Evolutionary conservation across 2,329 filamentous ascomycete genomes (phyloP), one percentile per base, ranked within the genome.

Genomic region (Aspergillus sp.): DNA sequence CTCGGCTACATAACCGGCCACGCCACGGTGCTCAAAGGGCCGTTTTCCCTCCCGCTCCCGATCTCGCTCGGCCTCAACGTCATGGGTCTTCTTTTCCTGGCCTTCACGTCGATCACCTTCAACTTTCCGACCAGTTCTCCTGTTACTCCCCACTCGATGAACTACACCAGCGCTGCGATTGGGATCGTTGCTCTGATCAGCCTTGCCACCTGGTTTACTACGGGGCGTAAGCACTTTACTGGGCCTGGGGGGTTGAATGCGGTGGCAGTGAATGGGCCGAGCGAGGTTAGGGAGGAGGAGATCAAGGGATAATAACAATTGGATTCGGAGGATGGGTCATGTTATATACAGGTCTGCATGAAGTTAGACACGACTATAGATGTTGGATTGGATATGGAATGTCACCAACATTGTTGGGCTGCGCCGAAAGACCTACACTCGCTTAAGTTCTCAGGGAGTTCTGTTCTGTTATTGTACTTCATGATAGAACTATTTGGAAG

Each of bases 101-200:
- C 69, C 1, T 75, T 75, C 34, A 66, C 68, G 2, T 66, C 64
- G 15, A 68, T 75, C 32, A 71, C 70, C 0, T 74, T 75, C 47
- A 75, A 74, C 35, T 71, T 75, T 35, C 72, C 73, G 0, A 64
- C 60, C 1, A 46, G 61, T 0, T 62, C 51, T 5, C 73, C 72
- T 0, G 69, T 76, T n/a, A 60, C 55, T 1, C 59, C 59, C 20
- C 61, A 70, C 15, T 72, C 71, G 22, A 76, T 75, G 72, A 76
- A 74, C 36, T 75, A 74, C 41, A 74, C 69, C 0, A 67, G 63
- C 14, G 72, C 72, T 1, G 72, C 72, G 0, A 66, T 74, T 17
- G 72, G 71, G 0, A 57, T 71, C 2, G 67, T 75, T 24, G 71
- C 67, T 48, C 37, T 73, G 4, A 57, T 76, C 12, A 68, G 64